Evolutionary conservation across 192 early-diverging fungal species (phyloP).

Genomic region (Lunasporangiospora selenospora): DNA sequence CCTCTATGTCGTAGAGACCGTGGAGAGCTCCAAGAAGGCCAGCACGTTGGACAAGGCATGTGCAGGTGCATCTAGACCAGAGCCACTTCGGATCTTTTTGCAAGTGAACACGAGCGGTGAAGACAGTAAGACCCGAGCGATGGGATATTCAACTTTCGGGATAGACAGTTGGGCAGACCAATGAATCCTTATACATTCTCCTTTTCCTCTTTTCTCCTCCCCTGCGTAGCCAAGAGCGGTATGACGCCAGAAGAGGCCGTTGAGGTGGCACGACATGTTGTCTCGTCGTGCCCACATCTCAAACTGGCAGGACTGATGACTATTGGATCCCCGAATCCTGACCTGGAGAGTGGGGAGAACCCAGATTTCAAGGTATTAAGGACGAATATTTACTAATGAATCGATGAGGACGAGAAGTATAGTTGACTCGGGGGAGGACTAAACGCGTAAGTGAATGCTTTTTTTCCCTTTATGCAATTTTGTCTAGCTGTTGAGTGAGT

Average conservation of each 20-base stretch:
- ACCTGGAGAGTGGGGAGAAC: constrained; percentile 56
- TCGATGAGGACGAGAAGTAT: too few relatives aligned
- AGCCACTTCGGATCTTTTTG: constrained; percentile 81
- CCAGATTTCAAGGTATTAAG: constrained; percentile 77
- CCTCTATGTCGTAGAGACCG: constrained; percentile 92
- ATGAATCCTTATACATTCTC: neutral
- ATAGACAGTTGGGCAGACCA: neutral
- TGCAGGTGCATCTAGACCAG: constrained; percentile 45
- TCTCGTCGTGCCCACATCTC: constrained; percentile 69
- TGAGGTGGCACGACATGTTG: constrained; percentile 68
- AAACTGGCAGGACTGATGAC: constrained; percentile 92
- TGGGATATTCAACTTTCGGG: neutral
- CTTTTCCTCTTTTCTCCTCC: constrained; percentile 6
- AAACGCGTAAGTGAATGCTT: too few relatives aligned
- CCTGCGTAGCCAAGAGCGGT: constrained; percentile 77
- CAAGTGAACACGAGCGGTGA: constrained; percentile 97
- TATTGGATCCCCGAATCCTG: constrained; percentile 80
- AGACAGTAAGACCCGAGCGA: constrained; percentile 58
- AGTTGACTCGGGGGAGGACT: too few relatives aligned
- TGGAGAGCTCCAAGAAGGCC: constrained; percentile 87
- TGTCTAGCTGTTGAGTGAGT: constrained; percentile 49
- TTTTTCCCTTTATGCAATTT: neutral
- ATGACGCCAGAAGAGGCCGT: constrained; percentile 59
- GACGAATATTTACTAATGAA: neutral
- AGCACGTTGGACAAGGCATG: constrained; percentile 82